Evolutionary conservation across 768 basidiomycete genomes (phyloP).

Genomic region (Paxillus ammoniavirescens): DNA sequence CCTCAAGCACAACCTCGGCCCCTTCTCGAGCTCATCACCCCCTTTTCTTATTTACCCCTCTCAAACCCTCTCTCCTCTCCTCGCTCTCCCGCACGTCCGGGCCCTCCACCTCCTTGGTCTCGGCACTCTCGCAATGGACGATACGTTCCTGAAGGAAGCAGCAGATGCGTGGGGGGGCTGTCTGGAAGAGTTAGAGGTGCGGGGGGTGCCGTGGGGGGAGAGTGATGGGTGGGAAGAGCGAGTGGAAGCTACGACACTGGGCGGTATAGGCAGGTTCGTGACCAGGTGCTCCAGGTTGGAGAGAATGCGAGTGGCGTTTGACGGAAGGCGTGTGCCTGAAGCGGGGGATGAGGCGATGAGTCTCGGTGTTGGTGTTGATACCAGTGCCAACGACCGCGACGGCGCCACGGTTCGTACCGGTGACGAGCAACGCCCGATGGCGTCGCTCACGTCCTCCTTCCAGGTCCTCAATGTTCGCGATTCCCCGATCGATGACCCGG

Average conservation of each 20-base stretch:
- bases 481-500: conserved; percentile 25
- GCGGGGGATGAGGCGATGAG: background rate
- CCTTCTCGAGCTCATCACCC: conserved; percentile 13
- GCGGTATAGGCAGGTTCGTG: conserved; percentile 20
- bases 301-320: conserved; percentile 19
- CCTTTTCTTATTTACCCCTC: conserved; percentile 28
- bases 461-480: conserved; percentile 28
- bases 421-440: background rate
- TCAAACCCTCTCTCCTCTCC: conserved; percentile 22
- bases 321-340: conserved; percentile 14
- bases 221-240: conserved; percentile 13
- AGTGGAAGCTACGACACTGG: conserved; percentile 17
- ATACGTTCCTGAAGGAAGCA: conserved; percentile 24
- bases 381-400: background rate
- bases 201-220: conserved; percentile 27
- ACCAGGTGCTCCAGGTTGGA: conserved; percentile 17
- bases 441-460: conserved; percentile 5
- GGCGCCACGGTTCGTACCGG: background rate
- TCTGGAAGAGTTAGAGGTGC: conserved; percentile 26
- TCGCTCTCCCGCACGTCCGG: conserved; percentile 19
- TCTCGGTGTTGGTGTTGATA: background rate
- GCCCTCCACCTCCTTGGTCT: conserved; percentile 23
- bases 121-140: conserved; percentile 27
- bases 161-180: conserved; percentile 26
- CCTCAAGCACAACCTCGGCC: conserved; percentile 27